Evolutionary conservation across 2,329 filamentous ascomycete species (phyloP).

Genomic region (Talaromyces sp.): DNA sequence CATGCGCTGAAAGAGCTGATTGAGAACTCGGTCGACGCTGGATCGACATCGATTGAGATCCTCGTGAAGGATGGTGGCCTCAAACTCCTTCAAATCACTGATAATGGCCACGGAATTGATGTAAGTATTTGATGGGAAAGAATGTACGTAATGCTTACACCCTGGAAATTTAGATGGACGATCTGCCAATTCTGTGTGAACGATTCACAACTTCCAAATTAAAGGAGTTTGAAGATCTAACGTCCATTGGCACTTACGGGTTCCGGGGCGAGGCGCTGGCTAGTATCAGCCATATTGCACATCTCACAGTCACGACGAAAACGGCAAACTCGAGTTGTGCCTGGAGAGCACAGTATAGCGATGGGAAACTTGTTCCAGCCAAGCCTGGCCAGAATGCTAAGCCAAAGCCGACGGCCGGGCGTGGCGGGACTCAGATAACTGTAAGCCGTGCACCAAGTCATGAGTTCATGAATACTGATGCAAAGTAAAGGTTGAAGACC

Average conservation of each 20-base stretch:
- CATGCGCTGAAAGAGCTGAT: conserved; percentile 95
- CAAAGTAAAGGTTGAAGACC: conserved; percentile 65
- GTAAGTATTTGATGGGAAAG: conserved; percentile 46
- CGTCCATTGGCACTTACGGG: conserved; percentile 89
- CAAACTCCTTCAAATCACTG: conserved; percentile 92
- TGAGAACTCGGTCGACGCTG: conserved; percentile 96
- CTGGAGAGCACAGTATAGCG: conserved; percentile 82
- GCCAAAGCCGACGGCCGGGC: conserved; percentile 80
- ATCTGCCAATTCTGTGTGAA: conserved; percentile 86
- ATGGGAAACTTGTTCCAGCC: conserved; percentile 71
- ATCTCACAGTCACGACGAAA: conserved; percentile 90
- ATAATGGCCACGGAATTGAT: conserved; percentile 94
- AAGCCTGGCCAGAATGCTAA: conserved; percentile 85
- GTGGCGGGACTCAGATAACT: conserved; percentile 87
- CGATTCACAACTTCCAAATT: conserved; percentile 96
- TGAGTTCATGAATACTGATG: not conserved
- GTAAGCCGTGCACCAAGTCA: conserved; percentile 37
- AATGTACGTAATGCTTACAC: not conserved
- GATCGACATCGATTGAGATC: conserved; percentile 84
- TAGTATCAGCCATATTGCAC: conserved; percentile 97
- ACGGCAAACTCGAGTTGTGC: conserved; percentile 83
- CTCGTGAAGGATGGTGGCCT: conserved; percentile 91
- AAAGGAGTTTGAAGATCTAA: conserved; percentile 85
- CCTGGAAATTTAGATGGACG: conserved; percentile 65
- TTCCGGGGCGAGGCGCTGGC: conserved; percentile 94